Evolutionary conservation across 805 yeast species (phyloP).

Genomic region (Barnettozyma vustinii): DNA sequence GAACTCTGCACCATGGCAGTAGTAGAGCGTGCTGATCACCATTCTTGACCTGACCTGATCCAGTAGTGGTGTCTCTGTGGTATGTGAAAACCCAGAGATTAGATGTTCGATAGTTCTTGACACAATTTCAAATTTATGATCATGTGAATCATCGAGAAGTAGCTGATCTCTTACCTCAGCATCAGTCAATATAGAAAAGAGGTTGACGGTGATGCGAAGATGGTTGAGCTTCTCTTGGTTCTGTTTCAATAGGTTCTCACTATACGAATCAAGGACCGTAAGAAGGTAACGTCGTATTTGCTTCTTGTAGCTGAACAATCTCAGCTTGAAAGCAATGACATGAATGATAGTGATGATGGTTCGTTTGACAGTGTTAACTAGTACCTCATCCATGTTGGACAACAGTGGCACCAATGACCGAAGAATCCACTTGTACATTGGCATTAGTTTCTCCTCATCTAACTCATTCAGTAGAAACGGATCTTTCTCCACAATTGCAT

Average conservation of each 20-base stretch:
- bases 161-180: constrained; percentile 18
- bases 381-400: constrained; percentile 9
- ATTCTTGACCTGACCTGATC: constrained; percentile 21
- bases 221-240: constrained; percentile 8
- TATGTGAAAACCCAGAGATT: constrained; percentile 7
- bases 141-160: constrained; percentile 19
- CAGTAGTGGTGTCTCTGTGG: constrained; percentile 3
- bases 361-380: constrained; percentile 16
- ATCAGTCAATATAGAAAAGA: constrained; percentile 22
- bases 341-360: constrained; percentile 20
- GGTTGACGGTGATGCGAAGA: constrained; percentile 16
- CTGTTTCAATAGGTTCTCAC: constrained; percentile 15
- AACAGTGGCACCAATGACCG: constrained; percentile 17
- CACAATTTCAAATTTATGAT: constrained; percentile 21
- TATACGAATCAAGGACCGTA: constrained; percentile 11
- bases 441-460: constrained; percentile 2
- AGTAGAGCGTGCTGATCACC: constrained; percentile 14
- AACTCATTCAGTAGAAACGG: constrained; percentile 18
- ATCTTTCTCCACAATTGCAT: constrained; percentile 17
- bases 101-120: constrained; percentile 21
- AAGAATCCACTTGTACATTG: constrained; percentile 20
- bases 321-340: constrained; percentile 17
- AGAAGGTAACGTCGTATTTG: constrained; percentile 15
- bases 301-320: constrained; percentile 17
- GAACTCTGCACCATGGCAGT: constrained; percentile 14